Percentiles rank a stretch among this genome's conserved stretches.
These are phyloP conservation scores for Epichloe amarillans DNA, from an alignment of 2,329 filamentous ascomycete species.

Conservation along the genomic window DNA sequence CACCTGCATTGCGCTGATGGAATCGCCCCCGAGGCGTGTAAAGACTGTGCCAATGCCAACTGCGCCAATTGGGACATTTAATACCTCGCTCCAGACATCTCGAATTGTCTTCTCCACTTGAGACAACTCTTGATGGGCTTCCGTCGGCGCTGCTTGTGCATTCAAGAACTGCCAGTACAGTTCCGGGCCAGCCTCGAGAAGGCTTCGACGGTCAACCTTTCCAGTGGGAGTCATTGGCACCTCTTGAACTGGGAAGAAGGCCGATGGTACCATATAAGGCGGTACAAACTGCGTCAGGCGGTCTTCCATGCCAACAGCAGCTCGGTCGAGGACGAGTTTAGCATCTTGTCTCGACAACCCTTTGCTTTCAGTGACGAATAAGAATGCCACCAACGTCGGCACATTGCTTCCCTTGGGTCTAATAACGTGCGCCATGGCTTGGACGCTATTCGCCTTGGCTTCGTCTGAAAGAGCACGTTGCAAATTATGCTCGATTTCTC, in stretches of 20 bases:
- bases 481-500: too few species aligned
- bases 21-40: slow-evolving; percentile 15
- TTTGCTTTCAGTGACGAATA: too few species aligned
- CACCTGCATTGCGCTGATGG: slow-evolving; percentile 29
- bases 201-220: neutral
- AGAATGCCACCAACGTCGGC: too few species aligned
- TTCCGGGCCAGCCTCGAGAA: neutral
- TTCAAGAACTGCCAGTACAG: neutral
- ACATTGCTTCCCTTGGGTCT: too few species aligned
- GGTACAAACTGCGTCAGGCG: too few species aligned
- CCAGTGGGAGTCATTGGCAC: neutral
- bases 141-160: neutral
- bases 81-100: neutral
- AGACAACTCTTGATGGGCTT: neutral
- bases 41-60: neutral
- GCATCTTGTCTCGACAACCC: too few species aligned
- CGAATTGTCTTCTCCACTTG: neutral
- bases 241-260: neutral
- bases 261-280: neutral
- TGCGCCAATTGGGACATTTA: neutral
- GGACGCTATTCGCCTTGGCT: too few species aligned
- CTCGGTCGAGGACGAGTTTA: too few species aligned
- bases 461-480: too few species aligned
- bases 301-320: too few species aligned
- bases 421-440: too few species aligned